A percentile compares a stretch with the other conserved stretches of the same genome.
Evolutionary conservation across 331 rosid species (phyloP).

Genomic region (Rhamnella rubrinervis): DNA sequence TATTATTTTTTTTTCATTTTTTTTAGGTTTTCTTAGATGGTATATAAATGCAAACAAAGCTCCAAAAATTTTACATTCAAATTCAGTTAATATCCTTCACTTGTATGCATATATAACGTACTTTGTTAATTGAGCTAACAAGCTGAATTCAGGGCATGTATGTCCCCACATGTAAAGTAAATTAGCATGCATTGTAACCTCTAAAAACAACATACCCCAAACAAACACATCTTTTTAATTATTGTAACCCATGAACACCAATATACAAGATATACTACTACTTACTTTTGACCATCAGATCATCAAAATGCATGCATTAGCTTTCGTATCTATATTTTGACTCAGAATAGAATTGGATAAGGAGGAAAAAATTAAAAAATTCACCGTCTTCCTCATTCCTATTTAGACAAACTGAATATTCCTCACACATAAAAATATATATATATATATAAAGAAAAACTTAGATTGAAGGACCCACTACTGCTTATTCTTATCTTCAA

Average conservation of each 20-base stretch:
- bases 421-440: conserved; percentile 36
- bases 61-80: not conserved
- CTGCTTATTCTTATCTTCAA: conserved; percentile 35
- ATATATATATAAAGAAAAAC: too few relatives aligned
- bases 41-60: not conserved
- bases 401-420: conserved; percentile 66
- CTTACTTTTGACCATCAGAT: conserved; percentile 41
- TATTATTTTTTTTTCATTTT: too few relatives aligned
- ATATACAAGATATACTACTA: not conserved
- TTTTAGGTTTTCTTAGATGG: not conserved
- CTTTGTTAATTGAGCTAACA: conserved; percentile 44
- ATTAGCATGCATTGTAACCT: conserved; percentile 47
- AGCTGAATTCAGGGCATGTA: conserved; percentile 22
- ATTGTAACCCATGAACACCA: conserved; percentile 17
- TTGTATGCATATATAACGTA: too few relatives aligned
- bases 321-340: too few relatives aligned
- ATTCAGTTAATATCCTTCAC: conserved; percentile 1
- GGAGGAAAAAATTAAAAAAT: conserved; percentile 41
- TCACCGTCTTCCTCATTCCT: conserved; percentile 31
- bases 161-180: conserved; percentile 55
- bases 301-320: not conserved
- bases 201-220: conserved; percentile 29
- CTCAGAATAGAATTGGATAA: conserved; percentile 40
- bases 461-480: conserved; percentile 40
- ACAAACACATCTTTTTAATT: conserved; percentile 36